Conservation (phyloP, 2,329 filamentous ascomycete species). For the Calycina marina region DNA sequence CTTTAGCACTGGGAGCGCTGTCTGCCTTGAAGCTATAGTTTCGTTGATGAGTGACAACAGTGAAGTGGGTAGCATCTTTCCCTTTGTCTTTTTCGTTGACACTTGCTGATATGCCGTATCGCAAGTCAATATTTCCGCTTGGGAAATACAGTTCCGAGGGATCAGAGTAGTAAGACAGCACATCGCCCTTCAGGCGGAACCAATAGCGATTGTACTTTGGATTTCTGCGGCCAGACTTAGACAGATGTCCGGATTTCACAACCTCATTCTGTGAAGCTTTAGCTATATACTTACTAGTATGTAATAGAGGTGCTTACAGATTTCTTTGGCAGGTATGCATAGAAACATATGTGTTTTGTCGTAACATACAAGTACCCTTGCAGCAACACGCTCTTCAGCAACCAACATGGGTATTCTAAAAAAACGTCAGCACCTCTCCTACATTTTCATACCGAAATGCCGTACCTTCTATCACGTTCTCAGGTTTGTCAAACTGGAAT, state of each 20-base stretch:
- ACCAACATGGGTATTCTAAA: slow-evolving; percentile 80
- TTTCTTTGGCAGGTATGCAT: slow-evolving; percentile 92
- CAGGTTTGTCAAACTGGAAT: slow-evolving; percentile 66
- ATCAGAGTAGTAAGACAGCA: slow-evolving; percentile 78
- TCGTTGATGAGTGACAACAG: slow-evolving; percentile 66
- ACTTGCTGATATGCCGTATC: slow-evolving; percentile 79
- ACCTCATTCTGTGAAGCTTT: slow-evolving; percentile 44
- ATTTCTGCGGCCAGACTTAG: slow-evolving; percentile 78
- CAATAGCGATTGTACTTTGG: slow-evolving; percentile 82
- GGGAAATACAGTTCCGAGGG: slow-evolving; percentile 83
- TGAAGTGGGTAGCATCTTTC: slow-evolving; percentile 64
- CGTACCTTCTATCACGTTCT: slow-evolving; percentile 68
- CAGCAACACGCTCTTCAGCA: slow-evolving; percentile 79
- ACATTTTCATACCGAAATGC: slow-evolving; percentile 1
- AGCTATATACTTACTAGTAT: too few species aligned
- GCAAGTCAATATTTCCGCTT: slow-evolving; percentile 77
- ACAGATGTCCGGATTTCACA: slow-evolving; percentile 76
- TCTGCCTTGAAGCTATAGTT: slow-evolving; percentile 84
- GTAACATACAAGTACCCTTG: slow-evolving; percentile 97
- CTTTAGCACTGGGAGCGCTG: slow-evolving; percentile 73
- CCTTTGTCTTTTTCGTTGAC: slow-evolving; percentile 56
- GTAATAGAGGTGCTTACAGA: too few species aligned
- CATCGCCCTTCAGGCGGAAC: slow-evolving; percentile 85
- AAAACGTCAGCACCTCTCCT: slow-evolving; percentile 10
- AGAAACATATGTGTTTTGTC: slow-evolving; percentile 85